phyloP scores from a whole-genome alignment of 116 monocot genomes.

The Cymodocea nodosa region DNA sequence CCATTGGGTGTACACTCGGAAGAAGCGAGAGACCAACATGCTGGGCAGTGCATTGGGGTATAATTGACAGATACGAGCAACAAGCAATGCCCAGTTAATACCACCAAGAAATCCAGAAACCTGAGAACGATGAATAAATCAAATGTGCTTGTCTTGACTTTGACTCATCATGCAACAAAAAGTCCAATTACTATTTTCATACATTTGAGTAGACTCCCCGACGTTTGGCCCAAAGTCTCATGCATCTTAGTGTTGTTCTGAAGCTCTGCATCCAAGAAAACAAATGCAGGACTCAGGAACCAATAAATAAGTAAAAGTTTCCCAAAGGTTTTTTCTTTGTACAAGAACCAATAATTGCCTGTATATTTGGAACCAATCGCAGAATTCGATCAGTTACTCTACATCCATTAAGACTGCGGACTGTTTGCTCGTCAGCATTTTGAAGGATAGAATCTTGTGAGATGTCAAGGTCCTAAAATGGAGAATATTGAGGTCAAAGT shows the following conservation, averaged over 20 bases:
- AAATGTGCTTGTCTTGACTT: background rate
- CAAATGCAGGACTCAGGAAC: background rate
- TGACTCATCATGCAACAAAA: conserved; percentile 2
- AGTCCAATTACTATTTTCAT: conserved; percentile 1
- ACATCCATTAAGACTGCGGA: conserved; percentile 94
- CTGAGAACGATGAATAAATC: conserved; percentile 18
- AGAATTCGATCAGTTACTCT: conserved; percentile 91
- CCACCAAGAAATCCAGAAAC: conserved; percentile 97
- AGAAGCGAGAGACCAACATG: conserved; percentile 92
- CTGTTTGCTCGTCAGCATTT: conserved; percentile 92
- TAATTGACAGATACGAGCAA: conserved; percentile 91
- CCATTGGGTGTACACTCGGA: conserved; percentile 86
- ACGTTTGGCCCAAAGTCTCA: conserved; percentile 90
- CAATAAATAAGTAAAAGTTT: background rate
- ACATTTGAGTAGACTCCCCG: conserved; percentile 99
- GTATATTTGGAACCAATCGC: conserved; percentile 85
- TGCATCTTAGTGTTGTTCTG: conserved; percentile 85
- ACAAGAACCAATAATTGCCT: conserved; percentile 28
- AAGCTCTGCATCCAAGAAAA: conserved; percentile 50
- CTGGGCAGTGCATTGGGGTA: conserved; percentile 88
- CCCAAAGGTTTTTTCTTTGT: background rate
- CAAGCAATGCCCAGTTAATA: conserved; percentile 98
- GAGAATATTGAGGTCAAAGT: background rate
- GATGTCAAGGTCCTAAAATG: conserved; percentile 71
- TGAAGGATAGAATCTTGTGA: conserved; percentile 85